Percentiles rank a stretch among this genome's conserved stretches.
These are phyloP conservation scores for Trichopus zeylanicus DNA, from an alignment of 116 monocot genomes.

Conservation along the genomic window DNA sequence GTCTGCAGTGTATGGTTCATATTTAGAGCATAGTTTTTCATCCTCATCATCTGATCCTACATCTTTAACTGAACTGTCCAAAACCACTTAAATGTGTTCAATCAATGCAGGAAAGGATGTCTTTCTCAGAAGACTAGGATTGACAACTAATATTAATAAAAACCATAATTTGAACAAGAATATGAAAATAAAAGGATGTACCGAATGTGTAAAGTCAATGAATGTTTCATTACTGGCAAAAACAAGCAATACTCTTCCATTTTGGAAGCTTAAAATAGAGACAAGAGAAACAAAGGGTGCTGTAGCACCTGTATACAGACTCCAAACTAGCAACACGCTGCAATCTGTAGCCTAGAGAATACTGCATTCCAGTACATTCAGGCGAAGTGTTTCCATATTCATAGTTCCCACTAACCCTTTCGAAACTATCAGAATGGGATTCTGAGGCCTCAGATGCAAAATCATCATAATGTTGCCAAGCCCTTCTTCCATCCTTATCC, in stretches of 20 bases:
- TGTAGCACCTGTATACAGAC: slow-evolving; percentile 66
- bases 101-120: neutral
- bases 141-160: no score
- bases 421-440: slow-evolving; percentile 78
- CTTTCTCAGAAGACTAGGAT: neutral
- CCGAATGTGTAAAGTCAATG: no score
- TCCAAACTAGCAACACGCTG: slow-evolving; percentile 66
- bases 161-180: no score
- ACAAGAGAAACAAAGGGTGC: neutral
- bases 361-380: slow-evolving; percentile 20
- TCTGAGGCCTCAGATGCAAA: slow-evolving; percentile 66
- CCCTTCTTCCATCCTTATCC: slow-evolving; percentile 50
- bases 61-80: slow-evolving; percentile 92
- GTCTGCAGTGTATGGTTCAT: slow-evolving; percentile 45
- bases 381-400: slow-evolving; percentile 72
- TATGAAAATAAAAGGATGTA: no score
- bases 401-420: slow-evolving; percentile 40
- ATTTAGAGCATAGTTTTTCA: slow-evolving; percentile 42
- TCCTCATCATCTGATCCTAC: slow-evolving; percentile 71
- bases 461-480: slow-evolving; percentile 56
- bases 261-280: neutral
- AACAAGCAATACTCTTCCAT: neutral
- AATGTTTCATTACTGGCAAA: neutral
- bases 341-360: slow-evolving; percentile 18
- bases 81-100: slow-evolving; percentile 17